phyloP scores from a whole-genome alignment of 1,139 yeast species.

The Zygosaccharomyces sapae region DNA sequence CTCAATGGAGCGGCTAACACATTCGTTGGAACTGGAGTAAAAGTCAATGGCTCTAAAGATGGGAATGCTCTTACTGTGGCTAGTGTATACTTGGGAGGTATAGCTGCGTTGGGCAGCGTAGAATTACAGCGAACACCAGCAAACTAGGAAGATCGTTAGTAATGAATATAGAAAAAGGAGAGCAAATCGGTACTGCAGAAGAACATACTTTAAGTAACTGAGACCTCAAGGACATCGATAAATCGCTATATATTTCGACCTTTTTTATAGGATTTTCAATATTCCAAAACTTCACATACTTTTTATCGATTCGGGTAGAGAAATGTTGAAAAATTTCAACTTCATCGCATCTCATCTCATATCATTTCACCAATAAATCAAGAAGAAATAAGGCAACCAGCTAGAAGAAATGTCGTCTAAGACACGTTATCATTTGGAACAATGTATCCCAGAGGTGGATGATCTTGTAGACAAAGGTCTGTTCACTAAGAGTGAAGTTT shows the following conservation, averaged over 20 bases:
- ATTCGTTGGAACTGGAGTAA: constrained; percentile 68
- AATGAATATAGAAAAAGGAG: background rate
- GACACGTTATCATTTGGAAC: constrained; percentile 74
- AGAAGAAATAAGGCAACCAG: background rate
- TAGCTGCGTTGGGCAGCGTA: constrained; percentile 28
- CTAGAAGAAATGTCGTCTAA: constrained; percentile 56
- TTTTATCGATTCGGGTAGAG: constrained; percentile 1
- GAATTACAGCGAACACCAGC: constrained; percentile 6
- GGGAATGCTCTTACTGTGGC: constrained; percentile 86
- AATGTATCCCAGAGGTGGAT: constrained; percentile 86
- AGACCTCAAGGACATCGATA: constrained; percentile 10
- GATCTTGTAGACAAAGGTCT: constrained; percentile 79
- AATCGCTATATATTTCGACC: background rate
- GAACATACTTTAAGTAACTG: constrained; percentile 15
- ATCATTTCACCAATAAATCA: background rate
- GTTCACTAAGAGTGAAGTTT: constrained; percentile 75
- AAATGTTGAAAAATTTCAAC: constrained; percentile 14
- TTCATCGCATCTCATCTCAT: constrained; percentile 12
- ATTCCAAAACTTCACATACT: constrained; percentile 3
- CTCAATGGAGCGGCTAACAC: constrained; percentile 73
- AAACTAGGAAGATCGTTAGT: constrained; percentile 7
- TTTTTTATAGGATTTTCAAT: background rate
- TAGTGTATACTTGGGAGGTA: constrained; percentile 71
- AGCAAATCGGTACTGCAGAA: background rate
- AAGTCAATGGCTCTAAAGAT: constrained; percentile 74